These are phyloP conservation scores for Podaxis pistillaris DNA, from an alignment of 768 basidiomycete species.

Conservation along the genomic window DNA sequence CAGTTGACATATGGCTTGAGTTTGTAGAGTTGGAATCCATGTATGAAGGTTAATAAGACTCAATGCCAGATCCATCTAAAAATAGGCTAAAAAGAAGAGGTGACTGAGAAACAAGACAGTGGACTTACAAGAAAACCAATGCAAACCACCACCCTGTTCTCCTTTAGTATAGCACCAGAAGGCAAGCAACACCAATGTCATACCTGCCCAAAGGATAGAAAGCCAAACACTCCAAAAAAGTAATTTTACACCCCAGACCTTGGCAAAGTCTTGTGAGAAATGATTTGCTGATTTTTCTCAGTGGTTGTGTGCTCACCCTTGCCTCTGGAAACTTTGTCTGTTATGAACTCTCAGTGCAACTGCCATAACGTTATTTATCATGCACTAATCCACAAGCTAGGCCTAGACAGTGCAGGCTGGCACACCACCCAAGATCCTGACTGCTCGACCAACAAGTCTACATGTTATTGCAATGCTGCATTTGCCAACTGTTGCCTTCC, in stretches of 20 bases:
- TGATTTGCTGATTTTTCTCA: no score
- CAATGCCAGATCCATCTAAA: neutral
- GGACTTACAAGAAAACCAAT: constrained; percentile 2
- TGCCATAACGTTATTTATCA: no score
- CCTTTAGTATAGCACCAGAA: neutral
- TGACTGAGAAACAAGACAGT: neutral
- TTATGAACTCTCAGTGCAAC: no score
- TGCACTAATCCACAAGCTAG: no score
- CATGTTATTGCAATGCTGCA: no score
- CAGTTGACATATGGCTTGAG: constrained; percentile 7
- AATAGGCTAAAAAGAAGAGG: neutral
- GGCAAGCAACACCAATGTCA: neutral
- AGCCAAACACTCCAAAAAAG: constrained; percentile 9
- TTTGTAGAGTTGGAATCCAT: neutral
- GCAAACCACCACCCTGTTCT: constrained; percentile 10
- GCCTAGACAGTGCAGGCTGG: no score
- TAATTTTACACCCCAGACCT: constrained; percentile 5
- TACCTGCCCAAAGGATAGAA: constrained; percentile 8
- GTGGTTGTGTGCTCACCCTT: neutral
- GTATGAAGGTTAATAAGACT: neutral
- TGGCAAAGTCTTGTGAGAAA: neutral
- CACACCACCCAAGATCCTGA: no score
- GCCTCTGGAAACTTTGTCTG: constrained; percentile 2
- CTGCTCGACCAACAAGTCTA: no score
- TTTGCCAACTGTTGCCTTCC: no score